Evolutionary conservation across 1,139 yeast species (phyloP).

Genomic region (Groenewaldozyma sp.): DNA sequence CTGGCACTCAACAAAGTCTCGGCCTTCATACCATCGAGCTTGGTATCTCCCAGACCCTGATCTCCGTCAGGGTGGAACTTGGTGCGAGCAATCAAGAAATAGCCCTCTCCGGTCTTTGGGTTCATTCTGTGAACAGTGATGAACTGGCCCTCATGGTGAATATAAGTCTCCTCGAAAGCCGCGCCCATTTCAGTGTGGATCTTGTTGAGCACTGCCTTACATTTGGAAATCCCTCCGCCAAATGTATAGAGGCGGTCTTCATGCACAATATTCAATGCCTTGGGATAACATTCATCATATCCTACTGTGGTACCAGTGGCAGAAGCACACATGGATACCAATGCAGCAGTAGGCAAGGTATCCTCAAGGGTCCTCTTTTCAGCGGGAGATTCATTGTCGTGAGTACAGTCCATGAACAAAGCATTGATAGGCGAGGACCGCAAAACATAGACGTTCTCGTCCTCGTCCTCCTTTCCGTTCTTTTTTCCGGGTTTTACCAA

Average conservation of each 20-base stretch:
- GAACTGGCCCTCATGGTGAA: constrained; percentile 88
- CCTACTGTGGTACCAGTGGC: constrained; percentile 95
- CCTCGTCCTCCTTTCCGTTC: constrained; percentile 8
- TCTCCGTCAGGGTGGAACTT: constrained; percentile 44
- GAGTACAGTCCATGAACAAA: constrained; percentile 94
- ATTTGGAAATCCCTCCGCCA: constrained; percentile 62
- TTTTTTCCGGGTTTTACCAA: constrained; percentile 17
- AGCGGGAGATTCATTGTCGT: constrained; percentile 83
- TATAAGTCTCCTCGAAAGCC: constrained; percentile 83
- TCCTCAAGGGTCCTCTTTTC: constrained; percentile 92
- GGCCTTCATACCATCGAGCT: constrained; percentile 58
- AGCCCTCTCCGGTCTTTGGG: constrained; percentile 78
- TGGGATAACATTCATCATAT: constrained; percentile 85
- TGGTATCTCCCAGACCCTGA: constrained; percentile 52
- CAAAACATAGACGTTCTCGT: constrained; percentile 35
- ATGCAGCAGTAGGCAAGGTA: constrained; percentile 87
- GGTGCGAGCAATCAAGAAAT: constrained; percentile 80
- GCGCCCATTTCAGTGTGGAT: constrained; percentile 61
- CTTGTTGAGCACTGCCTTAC: constrained; percentile 49
- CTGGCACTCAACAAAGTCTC: constrained; percentile 51
- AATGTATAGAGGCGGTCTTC: constrained; percentile 61
- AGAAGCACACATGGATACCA: constrained; percentile 86
- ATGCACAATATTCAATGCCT: constrained; percentile 67
- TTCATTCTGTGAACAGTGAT: constrained; percentile 85
- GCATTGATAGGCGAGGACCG: constrained; percentile 77